These are phyloP conservation scores for Aspergillus transmontanensis DNA, from an alignment of 2,329 filamentous ascomycete species.

Conservation along the genomic window DNA sequence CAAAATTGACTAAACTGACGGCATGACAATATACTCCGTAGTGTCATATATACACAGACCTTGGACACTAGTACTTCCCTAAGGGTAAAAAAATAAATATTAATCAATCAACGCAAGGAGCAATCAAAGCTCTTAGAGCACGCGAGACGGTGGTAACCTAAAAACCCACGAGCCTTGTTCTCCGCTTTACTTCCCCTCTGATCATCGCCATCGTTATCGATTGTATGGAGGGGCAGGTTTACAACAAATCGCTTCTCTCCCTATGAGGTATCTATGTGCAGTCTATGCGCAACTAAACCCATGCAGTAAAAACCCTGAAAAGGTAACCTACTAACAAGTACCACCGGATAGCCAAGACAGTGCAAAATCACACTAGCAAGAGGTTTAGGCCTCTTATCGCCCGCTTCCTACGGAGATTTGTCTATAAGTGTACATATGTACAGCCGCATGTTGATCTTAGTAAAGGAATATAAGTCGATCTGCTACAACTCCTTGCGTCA, in stretches of 20 bases:
- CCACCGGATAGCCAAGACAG: background rate
- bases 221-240: conserved; percentile 7
- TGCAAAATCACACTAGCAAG: background rate
- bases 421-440: background rate
- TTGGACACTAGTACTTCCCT: background rate
- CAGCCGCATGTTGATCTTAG: conserved; percentile 3
- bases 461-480: background rate
- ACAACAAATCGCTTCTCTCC: background rate
- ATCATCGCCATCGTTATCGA: conserved; percentile 8
- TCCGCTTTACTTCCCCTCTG: conserved; percentile 6
- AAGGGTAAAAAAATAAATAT: background rate
- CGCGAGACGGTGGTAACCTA: conserved; percentile 21
- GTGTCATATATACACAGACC: background rate
- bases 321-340: background rate
- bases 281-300: background rate
- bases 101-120: conserved; percentile 7
- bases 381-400: background rate
- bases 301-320: background rate
- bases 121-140: conserved; percentile 14
- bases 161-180: conserved; percentile 8
- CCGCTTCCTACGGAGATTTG: background rate
- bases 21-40: conserved; percentile 5
- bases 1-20: conserved; percentile 7
- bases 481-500: conserved; percentile 18
- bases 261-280: background rate